These are phyloP conservation scores for Phytopythium litorale DNA, from an alignment of 352 stramenopile species.

Conservation along the genomic window DNA sequence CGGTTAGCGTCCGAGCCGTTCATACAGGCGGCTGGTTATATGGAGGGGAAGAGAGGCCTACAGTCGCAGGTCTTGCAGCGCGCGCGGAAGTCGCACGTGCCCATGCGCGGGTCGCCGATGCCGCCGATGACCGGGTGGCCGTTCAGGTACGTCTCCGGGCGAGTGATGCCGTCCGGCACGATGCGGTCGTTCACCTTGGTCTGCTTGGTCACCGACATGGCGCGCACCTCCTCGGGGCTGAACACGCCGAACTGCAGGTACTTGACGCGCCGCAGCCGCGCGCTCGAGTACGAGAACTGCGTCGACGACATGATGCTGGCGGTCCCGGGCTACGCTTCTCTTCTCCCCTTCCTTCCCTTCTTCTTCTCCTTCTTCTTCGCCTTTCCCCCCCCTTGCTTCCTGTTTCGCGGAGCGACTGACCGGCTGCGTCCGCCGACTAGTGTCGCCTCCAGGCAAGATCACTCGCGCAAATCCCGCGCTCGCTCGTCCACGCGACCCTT, in stretches of 20 bases:
- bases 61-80: slow-evolving; percentile 92
- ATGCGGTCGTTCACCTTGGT: slow-evolving; percentile 96
- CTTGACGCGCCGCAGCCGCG: slow-evolving; percentile 93
- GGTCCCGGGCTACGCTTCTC: neutral
- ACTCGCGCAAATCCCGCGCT: neutral
- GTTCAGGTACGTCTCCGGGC: slow-evolving; percentile 85
- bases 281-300: slow-evolving; percentile 96
- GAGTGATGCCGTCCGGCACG: slow-evolving; percentile 95
- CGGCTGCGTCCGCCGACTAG: neutral
- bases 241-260: slow-evolving; percentile 99
- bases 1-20: slow-evolving; percentile 1
- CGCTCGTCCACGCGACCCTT: slow-evolving; percentile 2
- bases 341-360: neutral
- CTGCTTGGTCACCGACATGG: slow-evolving; percentile 96
- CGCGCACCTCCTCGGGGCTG: slow-evolving; percentile 96
- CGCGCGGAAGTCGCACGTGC: slow-evolving; percentile 88
- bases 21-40: neutral
- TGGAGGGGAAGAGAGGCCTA: slow-evolving; percentile 10
- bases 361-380: neutral
- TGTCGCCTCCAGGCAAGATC: slow-evolving; percentile 1
- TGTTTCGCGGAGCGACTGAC: neutral
- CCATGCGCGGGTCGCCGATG: slow-evolving; percentile 98
- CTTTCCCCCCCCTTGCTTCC: neutral
- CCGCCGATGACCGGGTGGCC: slow-evolving; percentile 97
- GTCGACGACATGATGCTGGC: slow-evolving; percentile 74